These are phyloP conservation scores for Baorangia bicolor DNA, from an alignment of 768 basidiomycete species.

Conservation along the genomic window DNA sequence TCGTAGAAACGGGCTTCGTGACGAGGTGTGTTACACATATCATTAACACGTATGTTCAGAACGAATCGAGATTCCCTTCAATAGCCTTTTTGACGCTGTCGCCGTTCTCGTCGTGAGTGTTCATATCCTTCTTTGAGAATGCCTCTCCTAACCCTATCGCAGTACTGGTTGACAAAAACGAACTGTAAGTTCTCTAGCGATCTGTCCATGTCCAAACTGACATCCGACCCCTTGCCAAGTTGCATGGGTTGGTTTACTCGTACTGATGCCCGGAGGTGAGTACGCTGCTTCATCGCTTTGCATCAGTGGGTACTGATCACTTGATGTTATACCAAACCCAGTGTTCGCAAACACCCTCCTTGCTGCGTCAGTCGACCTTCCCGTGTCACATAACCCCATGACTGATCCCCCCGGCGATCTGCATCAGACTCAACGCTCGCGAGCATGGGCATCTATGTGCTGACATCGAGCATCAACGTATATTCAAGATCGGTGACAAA, in stretches of 20 bases:
- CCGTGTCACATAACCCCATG: neutral
- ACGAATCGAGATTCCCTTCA: neutral
- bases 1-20: constrained; percentile 14
- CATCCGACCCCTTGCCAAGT: neutral
- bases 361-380: constrained; percentile 12
- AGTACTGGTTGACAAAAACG: constrained; percentile 20
- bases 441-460: neutral
- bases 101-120: constrained; percentile 14
- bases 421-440: constrained; percentile 12
- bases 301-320: neutral
- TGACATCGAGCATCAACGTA: constrained; percentile 17
- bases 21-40: constrained; percentile 9
- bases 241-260: constrained; percentile 17
- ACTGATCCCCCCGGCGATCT: neutral
- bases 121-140: neutral
- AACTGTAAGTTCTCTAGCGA: constrained; percentile 2
- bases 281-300: too few relatives aligned
- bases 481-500: neutral
- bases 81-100: constrained; percentile 10
- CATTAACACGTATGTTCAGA: neutral
- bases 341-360: constrained; percentile 22
- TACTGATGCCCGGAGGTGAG: constrained; percentile 21
- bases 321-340: neutral
- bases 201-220: neutral
- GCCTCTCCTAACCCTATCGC: neutral